Base-by-base conservation (phyloP, 768 basidiomycete species). In the Naematelia aurantialba region DNA sequence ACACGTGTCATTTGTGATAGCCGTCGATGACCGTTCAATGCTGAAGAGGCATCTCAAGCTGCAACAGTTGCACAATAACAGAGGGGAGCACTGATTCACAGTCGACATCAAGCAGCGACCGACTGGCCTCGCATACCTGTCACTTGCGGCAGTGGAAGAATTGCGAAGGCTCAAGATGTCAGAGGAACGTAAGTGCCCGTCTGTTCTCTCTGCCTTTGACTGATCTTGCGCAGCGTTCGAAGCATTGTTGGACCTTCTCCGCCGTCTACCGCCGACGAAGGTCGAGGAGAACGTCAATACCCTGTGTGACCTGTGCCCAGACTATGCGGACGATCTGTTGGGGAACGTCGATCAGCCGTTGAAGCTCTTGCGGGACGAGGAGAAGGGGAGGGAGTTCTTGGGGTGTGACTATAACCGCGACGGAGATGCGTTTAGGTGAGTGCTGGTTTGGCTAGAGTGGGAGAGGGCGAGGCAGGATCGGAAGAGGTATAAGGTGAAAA, bases 321-420 rank as follows among this genome's bases (percentile, higher is more conserved):
- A 97, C 73, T 87, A 89, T 72, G 89, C 91, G 5, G 96, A 98
- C 72, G 96, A 98, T 80, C 83, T 99, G 19, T 82, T 96, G 47
- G 88, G 89, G 45, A 91, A 88, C 63, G 91, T 98, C 59, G 96
- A 99, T 81, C 89, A 93, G 75, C 94, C 94, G 5, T 81, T 98
- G 61, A 85, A 87, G 76, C 80, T 93, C 55, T 82, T 82, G 79
- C 85, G 82, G 30, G 93, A 98, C 81, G 46, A 53, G 1, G 83
- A 81, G 52, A 83, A 84, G 17, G 90, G 90, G 25, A 84, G 83
- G 69, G 92, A 98, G 46, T 99, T 91, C 76, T 85, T 99, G 42
- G 87, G 88, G 10, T 93, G 93, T 74, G 90, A 92, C 74, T 96
- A 93, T 72, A 93, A 93, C 79, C 82, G 88, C 27, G 91, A 93